A percentile compares a stretch with the other conserved stretches of the same genome.
Conservation (phyloP, 2,329 filamentous ascomycete genomes). For the Ophiostoma pallidulum region DNA sequence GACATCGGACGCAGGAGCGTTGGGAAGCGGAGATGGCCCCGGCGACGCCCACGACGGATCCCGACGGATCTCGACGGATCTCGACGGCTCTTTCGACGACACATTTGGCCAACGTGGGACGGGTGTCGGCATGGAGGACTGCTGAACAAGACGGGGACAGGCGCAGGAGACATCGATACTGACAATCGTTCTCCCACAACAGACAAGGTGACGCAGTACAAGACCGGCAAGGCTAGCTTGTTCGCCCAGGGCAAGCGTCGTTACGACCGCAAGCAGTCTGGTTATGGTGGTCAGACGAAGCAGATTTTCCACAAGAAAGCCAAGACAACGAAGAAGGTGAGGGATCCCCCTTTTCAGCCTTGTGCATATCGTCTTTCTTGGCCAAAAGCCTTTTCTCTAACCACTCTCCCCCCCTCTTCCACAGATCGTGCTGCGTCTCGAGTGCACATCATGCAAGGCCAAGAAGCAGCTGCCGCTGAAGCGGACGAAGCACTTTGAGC, state of each 20-base stretch:
- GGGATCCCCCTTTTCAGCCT: too few species aligned
- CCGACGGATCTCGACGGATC: too few species aligned
- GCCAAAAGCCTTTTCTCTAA: too few species aligned
- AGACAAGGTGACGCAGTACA: slow-evolving; percentile 76
- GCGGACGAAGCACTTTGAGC: slow-evolving; percentile 99
- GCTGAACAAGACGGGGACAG: too few species aligned
- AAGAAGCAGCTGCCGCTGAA: slow-evolving; percentile 97
- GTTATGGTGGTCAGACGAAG: slow-evolving; percentile 99
- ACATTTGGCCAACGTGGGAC: too few species aligned
- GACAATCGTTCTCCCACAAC: slow-evolving; percentile 29
- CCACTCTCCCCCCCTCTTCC: too few species aligned
- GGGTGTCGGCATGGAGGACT: neutral
- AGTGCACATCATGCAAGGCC: slow-evolving; percentile 96
- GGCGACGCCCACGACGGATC: too few species aligned
- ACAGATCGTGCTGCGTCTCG: slow-evolving; percentile 88
- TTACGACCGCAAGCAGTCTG: slow-evolving; percentile 84
- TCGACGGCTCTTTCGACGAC: too few species aligned
- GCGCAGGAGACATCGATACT: neutral
- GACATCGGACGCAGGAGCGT: neutral
- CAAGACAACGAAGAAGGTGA: slow-evolving; percentile 94
- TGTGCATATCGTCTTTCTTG: too few species aligned
- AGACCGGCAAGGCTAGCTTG: slow-evolving; percentile 28
- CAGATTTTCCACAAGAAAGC: slow-evolving; percentile 99
- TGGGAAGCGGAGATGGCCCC: too few species aligned
- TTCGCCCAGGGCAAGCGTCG: slow-evolving; percentile 88